Evolutionary conservation across 805 yeast species (phyloP).

Genomic region (Ascoidea tarda): DNA sequence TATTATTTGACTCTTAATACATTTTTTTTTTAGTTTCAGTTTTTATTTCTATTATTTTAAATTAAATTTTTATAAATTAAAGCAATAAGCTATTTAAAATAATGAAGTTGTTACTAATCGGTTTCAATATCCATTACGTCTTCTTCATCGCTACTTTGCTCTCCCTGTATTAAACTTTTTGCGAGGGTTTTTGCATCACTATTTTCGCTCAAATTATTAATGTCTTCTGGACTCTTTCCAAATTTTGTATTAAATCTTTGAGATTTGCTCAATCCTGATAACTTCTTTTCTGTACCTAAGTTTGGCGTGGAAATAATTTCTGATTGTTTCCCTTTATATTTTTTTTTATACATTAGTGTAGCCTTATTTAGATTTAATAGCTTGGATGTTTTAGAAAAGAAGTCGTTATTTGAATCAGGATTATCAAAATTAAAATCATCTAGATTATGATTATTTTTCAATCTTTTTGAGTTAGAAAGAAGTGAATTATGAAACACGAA

Average conservation of each 20-base stretch:
- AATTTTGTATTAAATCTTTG: neutral
- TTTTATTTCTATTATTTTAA: no score
- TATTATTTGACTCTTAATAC: no score
- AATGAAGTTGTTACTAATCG: constrained; percentile 19
- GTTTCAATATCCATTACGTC: constrained; percentile 50
- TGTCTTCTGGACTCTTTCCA: neutral
- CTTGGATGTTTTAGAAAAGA: constrained; percentile 16
- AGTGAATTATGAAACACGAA: constrained; percentile 2
- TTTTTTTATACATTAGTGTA: constrained; percentile 16
- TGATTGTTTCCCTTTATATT: constrained; percentile 2
- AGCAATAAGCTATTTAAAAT: no score
- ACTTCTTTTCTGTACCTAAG: constrained; percentile 11
- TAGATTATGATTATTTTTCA: constrained; percentile 1
- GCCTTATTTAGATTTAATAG: constrained; percentile 15
- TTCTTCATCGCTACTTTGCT: constrained; percentile 36
- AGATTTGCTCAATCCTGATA: constrained; percentile 8
- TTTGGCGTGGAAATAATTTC: neutral
- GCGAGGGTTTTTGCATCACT: constrained; percentile 17
- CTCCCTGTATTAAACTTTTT: constrained; percentile 28
- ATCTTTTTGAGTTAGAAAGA: constrained; percentile 1
- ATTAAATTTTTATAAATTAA: no score
- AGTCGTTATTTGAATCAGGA: constrained; percentile 9
- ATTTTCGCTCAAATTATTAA: neutral
- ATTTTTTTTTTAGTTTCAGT: no score
- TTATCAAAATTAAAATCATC: constrained; percentile 14